Percentiles rank a stretch among this genome's conserved stretches.
Evolutionary conservation across 306 rosid species (phyloP).

Genomic region (Arachis stenosperma): DNA sequence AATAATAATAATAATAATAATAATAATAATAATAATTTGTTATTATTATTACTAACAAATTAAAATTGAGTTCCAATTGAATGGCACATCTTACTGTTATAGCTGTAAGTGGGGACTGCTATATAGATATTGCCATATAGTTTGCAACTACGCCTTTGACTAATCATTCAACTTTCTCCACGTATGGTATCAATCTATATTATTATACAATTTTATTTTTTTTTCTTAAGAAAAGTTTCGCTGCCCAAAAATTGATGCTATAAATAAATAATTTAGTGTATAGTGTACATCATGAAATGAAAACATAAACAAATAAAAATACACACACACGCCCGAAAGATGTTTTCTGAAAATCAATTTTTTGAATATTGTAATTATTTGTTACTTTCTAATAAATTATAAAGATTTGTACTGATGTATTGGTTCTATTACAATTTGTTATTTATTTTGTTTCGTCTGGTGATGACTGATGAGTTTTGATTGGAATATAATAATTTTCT

Average conservation of each 20-base stretch:
- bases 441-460: neutral
- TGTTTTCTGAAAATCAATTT: neutral
- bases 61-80: neutral
- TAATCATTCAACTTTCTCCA: neutral
- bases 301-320: neutral
- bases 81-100: neutral
- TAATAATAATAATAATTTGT: too few relatives aligned
- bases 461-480: neutral
- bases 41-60: too few relatives aligned
- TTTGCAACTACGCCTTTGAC: constrained; percentile 16
- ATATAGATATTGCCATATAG: neutral
- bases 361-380: neutral
- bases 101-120: constrained; percentile 33
- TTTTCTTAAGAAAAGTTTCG: neutral
- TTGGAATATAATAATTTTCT: neutral
- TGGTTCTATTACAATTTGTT: neutral
- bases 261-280: neutral
- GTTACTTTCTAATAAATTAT: neutral
- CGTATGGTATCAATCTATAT: too few relatives aligned
- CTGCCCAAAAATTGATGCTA: neutral
- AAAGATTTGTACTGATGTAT: neutral
- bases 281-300: neutral
- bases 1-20: too few relatives aligned
- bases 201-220: too few relatives aligned
- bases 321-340: neutral